A percentile compares a stretch with the other conserved stretches of the same genome.
Conservation (phyloP, 1,139 yeast species). For the Taiozyma sp. region DNA sequence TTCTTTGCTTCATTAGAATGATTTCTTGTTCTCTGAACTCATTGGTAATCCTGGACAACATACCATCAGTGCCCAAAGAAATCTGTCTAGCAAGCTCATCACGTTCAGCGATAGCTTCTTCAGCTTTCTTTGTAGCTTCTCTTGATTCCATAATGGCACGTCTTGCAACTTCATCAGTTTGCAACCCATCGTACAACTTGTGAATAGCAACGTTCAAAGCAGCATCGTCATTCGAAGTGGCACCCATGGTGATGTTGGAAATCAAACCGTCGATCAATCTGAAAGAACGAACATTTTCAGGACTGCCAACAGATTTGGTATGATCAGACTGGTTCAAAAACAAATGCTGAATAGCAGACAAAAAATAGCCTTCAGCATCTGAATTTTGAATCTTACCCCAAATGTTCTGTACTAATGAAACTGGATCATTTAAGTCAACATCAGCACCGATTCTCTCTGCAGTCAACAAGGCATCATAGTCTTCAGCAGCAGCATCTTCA, state of each 20-base stretch:
- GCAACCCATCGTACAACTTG: constrained; percentile 67
- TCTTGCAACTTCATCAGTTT: constrained; percentile 86
- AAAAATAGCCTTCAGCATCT: constrained; percentile 63
- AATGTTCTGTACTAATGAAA: constrained; percentile 59
- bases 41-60: constrained; percentile 61
- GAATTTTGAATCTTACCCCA: constrained; percentile 71
- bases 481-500: constrained; percentile 61
- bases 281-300: constrained; percentile 58
- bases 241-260: constrained; percentile 71
- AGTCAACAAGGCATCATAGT: constrained; percentile 58
- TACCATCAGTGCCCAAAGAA: constrained; percentile 79
- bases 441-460: constrained; percentile 56
- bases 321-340: constrained; percentile 65
- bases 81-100: constrained; percentile 72
- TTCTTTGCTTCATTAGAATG: constrained; percentile 57
- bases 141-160: constrained; percentile 72
- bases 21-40: constrained; percentile 77
- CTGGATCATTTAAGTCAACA: constrained; percentile 69
- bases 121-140: constrained; percentile 60
- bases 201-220: constrained; percentile 84
- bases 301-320: constrained; percentile 36
- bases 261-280: constrained; percentile 79
- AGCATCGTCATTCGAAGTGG: constrained; percentile 58
- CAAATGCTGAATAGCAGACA: constrained; percentile 80
- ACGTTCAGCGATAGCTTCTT: constrained; percentile 80